Conservation (phyloP, 495 filamentous ascomycete species). For the Penicillium chermesinum region DNA sequence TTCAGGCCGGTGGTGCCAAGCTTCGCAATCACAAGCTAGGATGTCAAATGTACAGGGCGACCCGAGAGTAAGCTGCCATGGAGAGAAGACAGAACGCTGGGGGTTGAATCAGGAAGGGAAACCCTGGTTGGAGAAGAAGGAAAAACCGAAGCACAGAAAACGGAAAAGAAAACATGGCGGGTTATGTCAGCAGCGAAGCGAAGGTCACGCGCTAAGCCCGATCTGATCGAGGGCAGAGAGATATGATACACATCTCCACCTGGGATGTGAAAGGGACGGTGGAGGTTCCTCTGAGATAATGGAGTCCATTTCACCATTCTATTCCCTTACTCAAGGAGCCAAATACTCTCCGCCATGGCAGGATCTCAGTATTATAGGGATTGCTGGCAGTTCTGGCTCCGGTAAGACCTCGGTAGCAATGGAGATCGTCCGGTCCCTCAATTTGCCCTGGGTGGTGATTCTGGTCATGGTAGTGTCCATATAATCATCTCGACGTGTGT, state of each 20-base stretch:
- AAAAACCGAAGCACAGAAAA: conserved; percentile 9
- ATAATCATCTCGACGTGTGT: neutral
- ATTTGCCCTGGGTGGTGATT: conserved; percentile 96
- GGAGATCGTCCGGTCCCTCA: conserved; percentile 82
- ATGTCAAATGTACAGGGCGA: conserved; percentile 16
- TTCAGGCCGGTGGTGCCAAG: conserved; percentile 9
- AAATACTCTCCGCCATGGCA: conserved; percentile 94
- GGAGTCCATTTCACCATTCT: conserved; percentile 44
- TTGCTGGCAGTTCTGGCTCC: conserved; percentile 92
- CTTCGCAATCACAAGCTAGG: conserved; percentile 17
- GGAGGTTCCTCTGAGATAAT: conserved; percentile 18
- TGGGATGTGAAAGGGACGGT: neutral
- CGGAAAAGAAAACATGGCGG: conserved; percentile 12
- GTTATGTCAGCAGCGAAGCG: conserved; percentile 21
- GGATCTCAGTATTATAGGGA: conserved; percentile 88
- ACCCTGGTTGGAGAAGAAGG: conserved; percentile 12
- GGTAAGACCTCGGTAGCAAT: conserved; percentile 95
- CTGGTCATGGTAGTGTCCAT: conserved; percentile 72
- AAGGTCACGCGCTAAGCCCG: conserved; percentile 21
- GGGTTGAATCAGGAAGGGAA: conserved; percentile 5
- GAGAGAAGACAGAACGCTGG: conserved; percentile 26
- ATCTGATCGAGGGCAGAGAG: conserved; percentile 7
- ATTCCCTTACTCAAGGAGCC: conserved; percentile 43
- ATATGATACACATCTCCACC: conserved; percentile 5
- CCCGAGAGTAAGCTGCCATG: conserved; percentile 28